Evolutionary conservation across 2,329 filamentous ascomycete genomes (phyloP), one percentile per base, ranked within the genome.

Genomic region (Colletotrichum liaoningense): DNA sequence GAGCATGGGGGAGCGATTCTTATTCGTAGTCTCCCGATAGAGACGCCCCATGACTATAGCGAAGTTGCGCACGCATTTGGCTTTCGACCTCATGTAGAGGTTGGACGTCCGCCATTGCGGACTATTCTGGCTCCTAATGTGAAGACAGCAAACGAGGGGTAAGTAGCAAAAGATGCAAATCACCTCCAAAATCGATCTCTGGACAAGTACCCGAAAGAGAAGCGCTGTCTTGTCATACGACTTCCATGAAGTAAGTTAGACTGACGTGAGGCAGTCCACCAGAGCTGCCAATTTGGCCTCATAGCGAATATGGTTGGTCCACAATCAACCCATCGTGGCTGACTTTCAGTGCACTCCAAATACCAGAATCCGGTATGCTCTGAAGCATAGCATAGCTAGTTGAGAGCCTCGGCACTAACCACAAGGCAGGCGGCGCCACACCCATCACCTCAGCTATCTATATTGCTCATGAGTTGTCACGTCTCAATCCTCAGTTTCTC

Each of bases 201-300:
- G 2, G 5, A 3, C 3, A 26, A 35, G 4, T 24, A 14, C 5
- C 5, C 5, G 22, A n/a, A 3, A 14, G 2, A 2, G 19, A 7
- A 5, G 16, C 42, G 28, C 5, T 5, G 52, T 30, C 19, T 35
- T 22, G n/a, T 33, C 4, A 22, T 30, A 22, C 14, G 11, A 12
- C 22, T 19, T 22, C 8, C 12, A 16, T 5, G 2, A 19, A 22
- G 24, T 4, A 19, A 22, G 30, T 4, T 14, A 6, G 22, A 35
- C 52, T 63, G 12, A 72, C 58, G 5, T 14, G 5, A 1, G 1
- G 4, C 1, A 74, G 74, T 59, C 81, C 81, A 4, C 80, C 82
- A 8, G 80, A 82, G 22, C 74, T 84, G n/a, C 82, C 82, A 0
- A 83, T 83, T 28, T 84, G 80, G 81, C 81, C 81, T 5, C 82